Percentiles rank a stretch among this genome's conserved stretches.
phyloP scores from a whole-genome alignment of 306 rosid genomes.

The Elaeagnus macrophylla region DNA sequence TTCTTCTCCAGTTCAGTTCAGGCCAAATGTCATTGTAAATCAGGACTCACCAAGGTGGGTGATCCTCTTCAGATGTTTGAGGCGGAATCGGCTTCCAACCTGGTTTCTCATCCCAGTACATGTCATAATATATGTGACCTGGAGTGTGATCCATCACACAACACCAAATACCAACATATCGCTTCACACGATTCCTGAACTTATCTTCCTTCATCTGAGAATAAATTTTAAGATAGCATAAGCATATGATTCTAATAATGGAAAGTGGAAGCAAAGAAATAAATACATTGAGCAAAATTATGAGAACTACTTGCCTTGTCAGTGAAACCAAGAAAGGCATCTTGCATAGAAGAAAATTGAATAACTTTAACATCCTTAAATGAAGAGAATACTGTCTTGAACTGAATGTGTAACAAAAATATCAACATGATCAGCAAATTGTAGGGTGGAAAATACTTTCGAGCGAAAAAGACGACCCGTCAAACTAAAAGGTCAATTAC shows the following conservation, averaged over 20 bases:
- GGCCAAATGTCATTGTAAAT: no score
- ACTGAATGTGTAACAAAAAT: conserved; percentile 41
- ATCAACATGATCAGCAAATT: neutral
- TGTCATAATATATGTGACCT: conserved; percentile 89
- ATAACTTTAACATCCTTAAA: conserved; percentile 83
- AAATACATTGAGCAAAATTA: neutral
- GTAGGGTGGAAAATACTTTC: neutral
- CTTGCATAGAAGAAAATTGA: conserved; percentile 87
- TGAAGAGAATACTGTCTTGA: conserved; percentile 52
- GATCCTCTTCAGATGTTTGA: conserved; percentile 71
- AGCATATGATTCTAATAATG: neutral
- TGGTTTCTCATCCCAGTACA: conserved; percentile 98
- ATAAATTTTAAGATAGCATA: conserved; percentile 1
- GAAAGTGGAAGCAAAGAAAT: conserved; percentile 1
- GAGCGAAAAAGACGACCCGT: neutral
- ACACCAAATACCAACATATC: conserved; percentile 89
- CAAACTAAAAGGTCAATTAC: no score
- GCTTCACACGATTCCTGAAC: conserved; percentile 71
- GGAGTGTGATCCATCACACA: conserved; percentile 64
- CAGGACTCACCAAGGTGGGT: conserved; percentile 54
- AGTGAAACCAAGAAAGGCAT: conserved; percentile 58
- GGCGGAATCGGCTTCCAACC: conserved; percentile 87
- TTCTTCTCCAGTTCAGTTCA: no score
- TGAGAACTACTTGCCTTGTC: conserved; percentile 47
- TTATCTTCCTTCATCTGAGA: conserved; percentile 55